These are phyloP conservation scores for Colletotrichum phormii DNA, from an alignment of 2,329 filamentous ascomycete genomes.

Conservation along the genomic window DNA sequence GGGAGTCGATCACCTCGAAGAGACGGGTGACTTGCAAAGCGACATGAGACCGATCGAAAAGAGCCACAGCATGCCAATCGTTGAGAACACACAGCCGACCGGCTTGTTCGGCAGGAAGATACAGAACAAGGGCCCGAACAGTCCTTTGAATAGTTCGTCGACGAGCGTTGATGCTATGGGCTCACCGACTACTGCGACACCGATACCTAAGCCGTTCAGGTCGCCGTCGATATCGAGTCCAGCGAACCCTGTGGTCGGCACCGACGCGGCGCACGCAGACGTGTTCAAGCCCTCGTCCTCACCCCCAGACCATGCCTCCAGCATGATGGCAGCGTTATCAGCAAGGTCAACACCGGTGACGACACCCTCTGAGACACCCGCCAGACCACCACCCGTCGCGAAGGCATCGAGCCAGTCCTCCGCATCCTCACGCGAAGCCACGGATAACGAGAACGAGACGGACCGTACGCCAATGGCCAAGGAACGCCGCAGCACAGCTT, in stretches of 20 bases:
- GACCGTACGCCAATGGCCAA: conserved; percentile 43
- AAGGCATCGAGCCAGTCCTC: conserved; percentile 62
- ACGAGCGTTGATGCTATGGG: conserved; percentile 55
- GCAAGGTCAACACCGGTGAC: conserved; percentile 66
- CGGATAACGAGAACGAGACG: conserved; percentile 51
- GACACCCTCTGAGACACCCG: conserved; percentile 52
- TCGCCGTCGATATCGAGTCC: conserved; percentile 72
- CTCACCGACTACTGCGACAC: conserved; percentile 53
- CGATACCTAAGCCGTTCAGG: conserved; percentile 42
- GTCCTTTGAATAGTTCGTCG: conserved; percentile 54
- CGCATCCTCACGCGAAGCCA: conserved; percentile 58
- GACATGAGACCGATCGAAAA: conserved; percentile 65
- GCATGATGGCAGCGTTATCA: conserved; percentile 76
- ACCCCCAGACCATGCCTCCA: conserved; percentile 69
- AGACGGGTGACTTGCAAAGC: conserved; percentile 49
- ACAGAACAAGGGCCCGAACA: conserved; percentile 49
- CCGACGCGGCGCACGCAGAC: conserved; percentile 75
- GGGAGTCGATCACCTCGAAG: conserved; percentile 58
- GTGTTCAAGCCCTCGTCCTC: conserved; percentile 68
- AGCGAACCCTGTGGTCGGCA: conserved; percentile 74
- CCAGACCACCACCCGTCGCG: conserved; percentile 50
- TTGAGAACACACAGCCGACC: conserved; percentile 52
- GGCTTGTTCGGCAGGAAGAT: conserved; percentile 65
- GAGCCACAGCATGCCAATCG: conserved; percentile 61
- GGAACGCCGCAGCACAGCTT: conserved; percentile 51